A percentile compares a stretch with the other conserved stretches of the same genome.
phyloP scores from a whole-genome alignment of 208 protist species.

The Acanthamoeba healyi region DNA sequence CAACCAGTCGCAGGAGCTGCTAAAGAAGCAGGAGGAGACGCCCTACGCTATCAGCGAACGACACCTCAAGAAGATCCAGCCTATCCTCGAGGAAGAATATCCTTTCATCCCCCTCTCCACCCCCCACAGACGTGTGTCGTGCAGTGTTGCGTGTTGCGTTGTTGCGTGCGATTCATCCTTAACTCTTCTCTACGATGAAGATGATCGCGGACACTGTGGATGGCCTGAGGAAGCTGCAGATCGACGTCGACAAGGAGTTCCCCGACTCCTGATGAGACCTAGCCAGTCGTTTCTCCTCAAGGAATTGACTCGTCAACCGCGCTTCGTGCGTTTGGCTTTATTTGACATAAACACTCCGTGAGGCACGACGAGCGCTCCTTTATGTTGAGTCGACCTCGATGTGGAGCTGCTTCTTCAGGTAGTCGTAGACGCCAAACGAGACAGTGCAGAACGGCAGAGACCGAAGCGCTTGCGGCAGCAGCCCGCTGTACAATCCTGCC shows the following conservation, averaged over 20 bases:
- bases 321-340: no score
- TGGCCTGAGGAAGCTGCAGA: slow-evolving; percentile 24
- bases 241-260: slow-evolving; percentile 34
- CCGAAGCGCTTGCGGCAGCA: not conserved
- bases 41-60: slow-evolving; percentile 44
- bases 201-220: slow-evolving; percentile 60
- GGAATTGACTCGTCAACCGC: no score
- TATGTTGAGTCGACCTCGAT: not conserved
- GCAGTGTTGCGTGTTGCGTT: not conserved
- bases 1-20: not conserved
- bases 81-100: slow-evolving; percentile 72
- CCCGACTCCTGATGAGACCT: no score
- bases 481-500: not conserved
- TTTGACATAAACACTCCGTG: no score
- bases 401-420: not conserved
- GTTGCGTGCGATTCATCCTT: slow-evolving; percentile 32
- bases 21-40: not conserved
- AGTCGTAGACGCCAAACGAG: not conserved
- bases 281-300: no score
- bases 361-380: no score
- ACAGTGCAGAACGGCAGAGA: not conserved
- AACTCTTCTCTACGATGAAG: slow-evolving; percentile 49
- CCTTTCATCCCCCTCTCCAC: slow-evolving; percentile 33
- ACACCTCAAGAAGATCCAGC: slow-evolving; percentile 33
- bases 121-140: not conserved